Evolutionary conservation across 805 yeast species (phyloP), one percentile per base, ranked within the genome.

Genomic region (Wickerhamomyces chambardii): DNA sequence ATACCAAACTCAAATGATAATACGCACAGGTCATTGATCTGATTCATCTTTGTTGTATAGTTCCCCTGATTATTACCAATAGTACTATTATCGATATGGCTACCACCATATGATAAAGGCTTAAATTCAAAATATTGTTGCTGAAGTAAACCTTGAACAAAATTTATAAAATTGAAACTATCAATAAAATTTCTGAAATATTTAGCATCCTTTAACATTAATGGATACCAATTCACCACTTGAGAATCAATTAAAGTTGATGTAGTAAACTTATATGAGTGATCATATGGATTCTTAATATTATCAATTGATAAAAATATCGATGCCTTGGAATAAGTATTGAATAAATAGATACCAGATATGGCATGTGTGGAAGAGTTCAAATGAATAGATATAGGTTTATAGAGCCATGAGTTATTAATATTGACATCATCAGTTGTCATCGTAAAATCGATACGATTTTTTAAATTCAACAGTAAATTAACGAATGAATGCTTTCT

Each of bases 341-440:
- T 45, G 19, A 37, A 24, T 6, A 51, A 29, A 29, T 46, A 47
- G 3, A 45, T 35, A 7, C 56, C 56, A 17, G 55, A 48, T 16
- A 39, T 25, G 5, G 55, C 55, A 16, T 15, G 17, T 11, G 29
- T 32, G 7, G 25, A 31, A 7, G 4, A 10, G 2, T 35, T 43
- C 16, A 43, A 36, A 30, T 50, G 56, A 28, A 51, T 45, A 15
- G 54, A 44, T 29, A 50, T 44, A 7, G 55, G 53, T 7, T 47
- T 35, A 28, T 47, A 49, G 24, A 38, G 22, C 56, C 56, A 47
- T 15, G 27, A 24, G 9, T 24, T 11, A 14, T 24, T n/a, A 12
- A 24, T 24, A 11, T 6, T 11, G 9, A 24, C n/a, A n/a, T n/a
- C n/a, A n/a, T n/a, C n/a, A n/a, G n/a, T n/a, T n/a, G n/a, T n/a